phyloP scores from a whole-genome alignment of 331 rosid species.

The Saraca asoca region DNA sequence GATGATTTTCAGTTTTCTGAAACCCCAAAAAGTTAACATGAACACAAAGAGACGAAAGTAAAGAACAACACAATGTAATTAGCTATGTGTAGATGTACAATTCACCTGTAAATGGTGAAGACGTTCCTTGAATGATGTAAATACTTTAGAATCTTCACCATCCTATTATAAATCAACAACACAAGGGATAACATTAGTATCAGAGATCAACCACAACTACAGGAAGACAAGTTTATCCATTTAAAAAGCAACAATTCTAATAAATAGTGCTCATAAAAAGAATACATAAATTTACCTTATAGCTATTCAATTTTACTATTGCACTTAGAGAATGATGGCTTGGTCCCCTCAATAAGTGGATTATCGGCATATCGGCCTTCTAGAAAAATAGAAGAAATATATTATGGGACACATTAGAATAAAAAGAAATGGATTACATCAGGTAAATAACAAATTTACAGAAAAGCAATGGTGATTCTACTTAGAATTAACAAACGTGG shows the following conservation, averaged over 20 bases:
- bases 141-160: constrained; percentile 55
- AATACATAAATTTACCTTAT: constrained; percentile 47
- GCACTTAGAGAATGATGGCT: constrained; percentile 66
- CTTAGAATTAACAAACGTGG: constrained; percentile 19
- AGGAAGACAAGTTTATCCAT: constrained; percentile 19
- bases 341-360: constrained; percentile 74
- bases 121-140: constrained; percentile 85
- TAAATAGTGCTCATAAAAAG: constrained; percentile 4
- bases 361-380: constrained; percentile 66
- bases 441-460: neutral
- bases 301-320: constrained; percentile 54
- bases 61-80: constrained; percentile 3
- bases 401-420: constrained; percentile 19
- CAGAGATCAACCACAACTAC: constrained; percentile 19
- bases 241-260: constrained; percentile 27
- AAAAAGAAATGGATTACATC: neutral
- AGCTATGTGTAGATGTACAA: constrained; percentile 25
- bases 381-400: constrained; percentile 39
- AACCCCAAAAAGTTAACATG: constrained; percentile 27
- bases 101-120: constrained; percentile 76
- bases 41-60: neutral
- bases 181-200: constrained; percentile 22
- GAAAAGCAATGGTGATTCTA: constrained; percentile 1
- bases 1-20: constrained; percentile 76
- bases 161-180: constrained; percentile 55